Evolutionary conservation across 306 rosid species (phyloP), one percentile per base, ranked within the genome.

Genomic region (Sindora glabra): DNA sequence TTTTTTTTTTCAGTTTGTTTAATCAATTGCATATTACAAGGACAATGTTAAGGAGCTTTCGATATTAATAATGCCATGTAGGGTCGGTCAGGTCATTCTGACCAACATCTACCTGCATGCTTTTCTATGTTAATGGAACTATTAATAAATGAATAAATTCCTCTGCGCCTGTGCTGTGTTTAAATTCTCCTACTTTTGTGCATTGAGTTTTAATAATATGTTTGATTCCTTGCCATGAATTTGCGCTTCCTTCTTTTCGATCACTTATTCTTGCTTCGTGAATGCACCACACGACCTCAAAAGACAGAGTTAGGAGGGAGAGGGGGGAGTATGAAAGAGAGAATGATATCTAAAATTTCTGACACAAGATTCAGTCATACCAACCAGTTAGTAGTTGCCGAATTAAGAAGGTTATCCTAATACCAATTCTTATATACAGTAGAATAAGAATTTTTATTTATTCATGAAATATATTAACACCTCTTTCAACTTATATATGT

Each of bases 91-190:
- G 59, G 74, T 55, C 16, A 10, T 17, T 13, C 19, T 77, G 80
- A 79, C 81, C 76, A 62, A 45, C 54, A 42, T 65, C 55, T 33
- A 40, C 62, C 68, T 62, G 62, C 73, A 42, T 49, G 59, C 14
- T 69, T 64, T 63, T 70, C 37, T 40, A 48, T 55, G 64, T n/a
- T n/a, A 59, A 76, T 65, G 80, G 82, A n/a, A n/a, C n/a, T n/a
- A n/a, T n/a, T 37, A 73, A 60, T 63, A n/a, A n/a, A n/a, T n/a
- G 49, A 71, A 70, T 60, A 30, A 74, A 56, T 37, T 61, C 77
- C 76, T 77, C 77, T 49, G 37, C 61, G 29, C n/a, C 37, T 66
- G 84, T 65, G 79, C 78, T 27, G 46, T 56, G 63, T 38, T 68
- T 60, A 40, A 69, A 38, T 27, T n/a, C n/a, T n/a, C 52, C 64